Base-by-base conservation (phyloP, 768 basidiomycete genomes). In the Gloeopeniophorella convolvens region DNA sequence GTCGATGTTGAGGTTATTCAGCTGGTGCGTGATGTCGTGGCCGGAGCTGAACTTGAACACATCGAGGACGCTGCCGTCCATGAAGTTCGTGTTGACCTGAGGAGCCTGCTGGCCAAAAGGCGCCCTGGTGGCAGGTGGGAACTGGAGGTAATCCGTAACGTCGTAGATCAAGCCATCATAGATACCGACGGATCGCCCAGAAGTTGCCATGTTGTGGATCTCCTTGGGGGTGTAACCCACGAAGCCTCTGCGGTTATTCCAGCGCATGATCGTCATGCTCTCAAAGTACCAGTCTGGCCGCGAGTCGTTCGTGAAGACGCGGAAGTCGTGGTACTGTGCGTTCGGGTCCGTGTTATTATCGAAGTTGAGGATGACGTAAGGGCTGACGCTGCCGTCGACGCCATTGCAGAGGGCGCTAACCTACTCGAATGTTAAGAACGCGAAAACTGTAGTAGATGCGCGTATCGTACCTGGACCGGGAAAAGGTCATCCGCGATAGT, bases 271-370 rank as follows among this genome's bases (percentile, higher is more conserved):
- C 3, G 89, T 87, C 96, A 99, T 98, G 51, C 73, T 75, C 69
- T 98, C 87, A 57, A 88, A 93, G 66, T 98, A 99, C 96, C 96
- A 99, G 63, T 99, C 96, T 0, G 96, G 95, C 8, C 96, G 80
- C 0, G 86, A 85, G 62, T 98, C 95, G 51, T 83, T 86, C 30
- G 83, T 85, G 63, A 74, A 83, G 0, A 83, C 84, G 15, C 95
- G 87, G 79, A 99, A 99, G 64, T 99, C 95, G 65, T 98, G 96
- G 65, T 98, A 99, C 60, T 81, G 73, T 0, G 85, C 73, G 60
- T 93, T 87, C 15, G 69, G 62, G 55, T 89, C 84, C 18, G 84
- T 79, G 62, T 78, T 77, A 70, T 98, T 99, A 57, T 72, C 72
- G 5, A 87, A 77, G 59, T 82, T 78, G 55, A 95, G 73, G 1